A percentile compares a stretch with the other conserved stretches of the same genome.
These are phyloP conservation scores for Zoysia matrella DNA, from an alignment of 202 grass and related monocot genomes.

Conservation along the genomic window DNA sequence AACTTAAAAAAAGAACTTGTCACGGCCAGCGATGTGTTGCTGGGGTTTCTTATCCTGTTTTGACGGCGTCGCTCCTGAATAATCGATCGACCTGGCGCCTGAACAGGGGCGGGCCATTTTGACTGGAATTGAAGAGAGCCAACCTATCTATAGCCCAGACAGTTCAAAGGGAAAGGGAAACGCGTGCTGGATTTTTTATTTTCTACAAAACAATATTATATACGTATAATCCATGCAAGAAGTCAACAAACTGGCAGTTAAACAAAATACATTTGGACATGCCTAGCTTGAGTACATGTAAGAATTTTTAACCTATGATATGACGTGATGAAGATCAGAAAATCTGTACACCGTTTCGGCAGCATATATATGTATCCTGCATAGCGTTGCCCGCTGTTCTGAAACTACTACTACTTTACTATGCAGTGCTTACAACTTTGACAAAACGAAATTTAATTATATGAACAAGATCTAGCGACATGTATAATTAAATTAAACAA, in stretches of 20 bases:
- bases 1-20: neutral
- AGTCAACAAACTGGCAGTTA: too few species aligned
- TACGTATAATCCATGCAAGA: too few species aligned
- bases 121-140: neutral
- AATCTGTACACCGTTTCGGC: neutral
- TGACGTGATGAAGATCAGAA: neutral
- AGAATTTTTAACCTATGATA: too few species aligned
- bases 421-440: neutral
- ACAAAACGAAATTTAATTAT: neutral
- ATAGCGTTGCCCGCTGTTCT: neutral
- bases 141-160: neutral
- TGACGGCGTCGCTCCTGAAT: neutral
- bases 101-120: neutral
- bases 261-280: too few species aligned
- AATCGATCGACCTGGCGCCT: neutral
- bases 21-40: neutral
- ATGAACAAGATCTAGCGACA: constrained; percentile 1
- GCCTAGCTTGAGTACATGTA: too few species aligned
- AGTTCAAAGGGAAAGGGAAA: too few species aligned
- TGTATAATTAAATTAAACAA: neutral
- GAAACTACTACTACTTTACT: neutral
- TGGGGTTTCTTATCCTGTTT: neutral
- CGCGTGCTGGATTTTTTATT: too few species aligned
- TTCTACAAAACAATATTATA: too few species aligned
- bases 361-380: neutral